Evolutionary conservation across 106 monocot species (phyloP), one percentile per base, ranked within the genome.

Genomic region (Dioscorea dumetorum): DNA sequence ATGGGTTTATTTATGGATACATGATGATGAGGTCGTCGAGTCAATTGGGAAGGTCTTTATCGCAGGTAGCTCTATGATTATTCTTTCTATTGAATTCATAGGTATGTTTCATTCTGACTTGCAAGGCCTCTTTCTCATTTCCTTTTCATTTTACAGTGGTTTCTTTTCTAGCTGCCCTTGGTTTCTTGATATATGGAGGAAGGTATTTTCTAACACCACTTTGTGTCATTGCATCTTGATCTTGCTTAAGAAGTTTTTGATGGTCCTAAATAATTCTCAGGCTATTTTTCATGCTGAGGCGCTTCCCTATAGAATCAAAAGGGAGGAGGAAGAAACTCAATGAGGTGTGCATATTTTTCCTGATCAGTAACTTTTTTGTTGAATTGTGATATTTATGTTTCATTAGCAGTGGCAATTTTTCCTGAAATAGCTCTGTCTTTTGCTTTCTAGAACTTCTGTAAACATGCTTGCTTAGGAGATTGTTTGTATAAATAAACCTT

Each of bases 291-390:
- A 79, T 89, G 79, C 76, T 89, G 49, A 79, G 81, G 24, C 72
- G 82, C n/a, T 89, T 89, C 74, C 88, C 88, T 22, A 89, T 89
- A 53, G 85, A 89, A 65, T 89, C 88, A 35, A 89, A 89, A 66
- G 88, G 88, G 49, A 65, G 88, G 34, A 66, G 74, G 68, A 89
- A 89, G 82, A 89, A 89, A 74, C 79, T 89, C 62, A 72, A 85
- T 67, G 88, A 89, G 88, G 88, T 85, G 49, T 13, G 22, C 22
- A 14, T 49, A 59, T 28, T 61, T 50, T 48, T 8, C 28, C 24
- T 66, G 28, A 32, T 50, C 18, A 22, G 12, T 67, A 11, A 9
- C 21, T 3, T 20, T 32, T 33, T 17, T 10, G 4, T 9, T 41
- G 41, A 41, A 41, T 41, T 8, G 41, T 41, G 41, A 41, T 41